Base-by-base conservation (phyloP, 345 rosid species). In the Tarenaya hassleriana region DNA sequence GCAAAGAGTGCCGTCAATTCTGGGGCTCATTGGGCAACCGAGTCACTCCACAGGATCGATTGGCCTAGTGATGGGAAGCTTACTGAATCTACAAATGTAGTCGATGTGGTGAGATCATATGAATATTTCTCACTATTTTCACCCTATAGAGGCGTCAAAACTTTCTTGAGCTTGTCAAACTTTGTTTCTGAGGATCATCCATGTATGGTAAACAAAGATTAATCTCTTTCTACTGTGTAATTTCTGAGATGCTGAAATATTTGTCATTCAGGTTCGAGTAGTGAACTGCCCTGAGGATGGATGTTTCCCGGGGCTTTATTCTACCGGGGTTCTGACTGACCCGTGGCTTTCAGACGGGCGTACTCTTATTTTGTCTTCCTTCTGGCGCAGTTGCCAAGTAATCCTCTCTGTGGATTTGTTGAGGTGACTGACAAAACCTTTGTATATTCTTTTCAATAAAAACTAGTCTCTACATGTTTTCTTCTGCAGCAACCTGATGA, bases 321-420 rank as follows among this genome's bases (percentile, higher is more conserved):
- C 31, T 50, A 70, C 75, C 1, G 27, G 58, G 52, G 50, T 82
- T 47, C 86, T 76, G 41, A 50, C 50, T 35, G 73, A 77, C 50
- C 89, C 94, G 1, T 92, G 98, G 96, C 88, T 92, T 58, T 83
- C 97, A 58, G 95, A 92, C 78, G 86, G 95, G 62, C 61, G 73
- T 64, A 85, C 81, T 24, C 63, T 92, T 75, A 64, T 88, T 60
- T 56, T 92, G 54, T 68, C 89, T 73, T 81, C 98, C 49, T 32
- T 61, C 40, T 92, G 94, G 94, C 50, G 70, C 41, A 85, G 97
- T 75, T 34, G 58, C 64, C 77, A 80, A 79, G 91, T 69, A 53
- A 66, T 88, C 46, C 77, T 84, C 68, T 73, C 79, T 15, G 83
- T 92, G 29, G 65, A 92, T 67, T 63, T 81, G 34, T 48, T 70